A percentile compares a stretch with the other conserved stretches of the same genome.
Evolutionary conservation across 768 basidiomycete species (phyloP).

Genomic region (Cubamyces lactineus): DNA sequence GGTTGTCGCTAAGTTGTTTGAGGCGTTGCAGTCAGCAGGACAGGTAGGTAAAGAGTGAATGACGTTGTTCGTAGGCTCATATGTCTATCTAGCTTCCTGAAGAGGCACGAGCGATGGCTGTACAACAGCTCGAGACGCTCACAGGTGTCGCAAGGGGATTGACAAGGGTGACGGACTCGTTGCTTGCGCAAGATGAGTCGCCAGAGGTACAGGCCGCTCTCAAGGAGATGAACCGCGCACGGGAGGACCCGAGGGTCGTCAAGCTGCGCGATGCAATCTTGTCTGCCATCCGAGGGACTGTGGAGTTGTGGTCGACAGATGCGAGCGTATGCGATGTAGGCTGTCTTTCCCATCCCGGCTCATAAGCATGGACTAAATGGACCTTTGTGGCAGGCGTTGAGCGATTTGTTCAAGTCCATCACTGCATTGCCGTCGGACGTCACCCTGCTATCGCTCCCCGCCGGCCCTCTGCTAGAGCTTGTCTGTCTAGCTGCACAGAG

Average conservation of each 20-base stretch:
- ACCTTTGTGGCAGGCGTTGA: constrained; percentile 57
- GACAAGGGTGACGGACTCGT: constrained; percentile 72
- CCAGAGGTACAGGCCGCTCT: constrained; percentile 54
- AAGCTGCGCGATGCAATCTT: constrained; percentile 71
- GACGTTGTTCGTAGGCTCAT: not conserved
- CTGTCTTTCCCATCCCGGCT: not conserved
- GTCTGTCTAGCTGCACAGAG: constrained; percentile 73
- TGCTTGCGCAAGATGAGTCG: constrained; percentile 60
- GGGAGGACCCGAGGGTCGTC: constrained; percentile 65
- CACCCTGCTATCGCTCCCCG: constrained; percentile 79
- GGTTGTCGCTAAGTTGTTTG: constrained; percentile 69
- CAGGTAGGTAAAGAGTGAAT: constrained; percentile 44
- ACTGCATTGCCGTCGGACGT: constrained; percentile 77
- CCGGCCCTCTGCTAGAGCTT: constrained; percentile 79
- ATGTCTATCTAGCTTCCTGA: constrained; percentile 58
- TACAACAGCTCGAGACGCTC: constrained; percentile 78
- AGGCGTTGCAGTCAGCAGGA: constrained; percentile 57
- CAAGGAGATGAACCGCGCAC: constrained; percentile 58
- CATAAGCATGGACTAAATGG: not conserved
- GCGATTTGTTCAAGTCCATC: constrained; percentile 84
- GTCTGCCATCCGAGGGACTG: constrained; percentile 55
- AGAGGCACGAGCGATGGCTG: constrained; percentile 65
- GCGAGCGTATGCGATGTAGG: constrained; percentile 77
- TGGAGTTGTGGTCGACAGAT: constrained; percentile 82
- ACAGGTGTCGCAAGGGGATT: constrained; percentile 88